Base-by-base conservation (phyloP, 1,284 basidiomycete species). In the Paramarasmius palmivorus region DNA sequence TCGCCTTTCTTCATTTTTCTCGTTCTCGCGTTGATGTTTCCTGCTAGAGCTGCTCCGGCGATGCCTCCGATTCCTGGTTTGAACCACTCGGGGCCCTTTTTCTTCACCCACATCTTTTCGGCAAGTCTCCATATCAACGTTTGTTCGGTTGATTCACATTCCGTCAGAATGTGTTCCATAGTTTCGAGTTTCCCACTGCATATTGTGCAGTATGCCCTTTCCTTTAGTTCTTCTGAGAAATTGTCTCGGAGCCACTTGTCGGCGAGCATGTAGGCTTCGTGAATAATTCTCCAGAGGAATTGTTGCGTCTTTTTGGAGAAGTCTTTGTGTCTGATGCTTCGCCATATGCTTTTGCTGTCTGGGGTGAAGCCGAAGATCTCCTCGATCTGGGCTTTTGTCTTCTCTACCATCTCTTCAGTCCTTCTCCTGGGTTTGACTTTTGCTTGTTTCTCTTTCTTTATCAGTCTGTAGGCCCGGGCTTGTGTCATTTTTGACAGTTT, bases 401-500 rank as follows among this genome's bases (percentile, higher is more conserved):
- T 44, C 10, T 52, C 41, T 22, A 52, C 32, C 15, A 29, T 44
- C 2, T 12, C 17, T 44, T 2, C 38, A 12, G 37, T 38, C 8
- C 26, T 8, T 19, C 34, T 5, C 3, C 34, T 36, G 9, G 2
- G 8, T 22, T 3, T 40, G 10, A 20, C 5, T 35, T 47, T 25
- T 19, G 15, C n/a, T 38, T 3, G 2, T 48, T 53, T 46, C 23
- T 5, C 25, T 37, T 42, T 17, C 49, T 36, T 26, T 12, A 59
- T 52, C 1, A 41, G 42, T 20, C 14, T 35, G 36, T 59, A 55
- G 2, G 54, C 56, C 1, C 22, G n/a, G 1, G 41, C 5, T 47
- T 57, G 54, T 4, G 50, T 57, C 2, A 59, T 14, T 6, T 14
- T 46, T 1, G 47, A 22, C 15, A 57, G 38, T 22, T 53, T 56